Conservation (phyloP, 768 basidiomycete species). For the Gloeophyllum trabeum region DNA sequence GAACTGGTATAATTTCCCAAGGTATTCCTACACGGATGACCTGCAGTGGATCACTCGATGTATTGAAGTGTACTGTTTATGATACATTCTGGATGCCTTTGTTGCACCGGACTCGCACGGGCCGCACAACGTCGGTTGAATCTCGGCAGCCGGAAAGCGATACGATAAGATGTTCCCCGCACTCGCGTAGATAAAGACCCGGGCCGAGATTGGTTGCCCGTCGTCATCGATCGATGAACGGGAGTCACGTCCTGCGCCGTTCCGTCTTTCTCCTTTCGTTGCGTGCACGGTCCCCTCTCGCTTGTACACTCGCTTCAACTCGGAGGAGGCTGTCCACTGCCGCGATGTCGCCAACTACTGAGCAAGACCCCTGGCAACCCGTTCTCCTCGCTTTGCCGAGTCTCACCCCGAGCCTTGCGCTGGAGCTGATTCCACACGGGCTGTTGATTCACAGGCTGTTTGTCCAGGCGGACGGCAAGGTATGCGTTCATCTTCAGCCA, state of each 20-base stretch:
- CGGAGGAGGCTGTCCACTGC: background rate
- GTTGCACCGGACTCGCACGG: too few species aligned
- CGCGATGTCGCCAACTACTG: background rate
- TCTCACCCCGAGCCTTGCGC: conserved; percentile 2
- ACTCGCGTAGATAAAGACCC: too few species aligned
- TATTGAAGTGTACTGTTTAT: too few species aligned
- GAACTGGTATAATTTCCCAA: too few species aligned
- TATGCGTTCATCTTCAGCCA: conserved; percentile 15
- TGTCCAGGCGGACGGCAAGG: conserved; percentile 54
- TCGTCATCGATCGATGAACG: too few species aligned
- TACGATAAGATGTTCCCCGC: too few species aligned
- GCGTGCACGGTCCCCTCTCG: background rate
- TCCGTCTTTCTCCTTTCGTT: background rate
- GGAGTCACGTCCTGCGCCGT: background rate
- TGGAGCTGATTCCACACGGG: conserved; percentile 53
- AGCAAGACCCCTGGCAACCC: background rate
- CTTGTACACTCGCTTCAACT: background rate
- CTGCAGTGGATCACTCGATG: too few species aligned
- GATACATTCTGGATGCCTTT: too few species aligned
- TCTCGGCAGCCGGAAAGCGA: too few species aligned
- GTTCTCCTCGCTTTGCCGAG: conserved; percentile 5
- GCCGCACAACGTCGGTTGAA: too few species aligned
- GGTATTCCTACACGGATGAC: too few species aligned
- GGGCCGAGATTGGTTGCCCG: too few species aligned
- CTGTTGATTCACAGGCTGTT: conserved; percentile 59